A percentile compares a stretch with the other conserved stretches of the same genome.
Conservation (phyloP, 1,139 yeast species). For the Kodamaea suecica region DNA sequence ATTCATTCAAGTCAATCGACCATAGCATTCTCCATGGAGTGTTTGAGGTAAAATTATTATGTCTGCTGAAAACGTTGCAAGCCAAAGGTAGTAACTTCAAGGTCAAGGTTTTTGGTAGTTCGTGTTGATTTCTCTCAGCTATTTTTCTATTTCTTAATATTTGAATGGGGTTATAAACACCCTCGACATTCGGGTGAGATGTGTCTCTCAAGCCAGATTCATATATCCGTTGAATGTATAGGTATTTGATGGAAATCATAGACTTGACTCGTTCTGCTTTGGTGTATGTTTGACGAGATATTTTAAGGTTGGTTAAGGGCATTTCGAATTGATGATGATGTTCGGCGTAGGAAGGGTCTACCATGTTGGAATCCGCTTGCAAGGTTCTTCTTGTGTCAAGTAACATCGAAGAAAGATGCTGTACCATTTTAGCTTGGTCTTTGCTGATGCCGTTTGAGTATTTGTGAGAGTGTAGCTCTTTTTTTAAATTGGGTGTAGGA, state of each 20-base stretch:
- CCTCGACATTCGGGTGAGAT: conserved; percentile 53
- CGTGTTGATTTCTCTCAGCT: conserved; percentile 34
- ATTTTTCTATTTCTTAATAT: conserved; percentile 67
- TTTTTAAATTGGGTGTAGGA: too few relatives aligned
- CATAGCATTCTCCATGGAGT: conserved; percentile 47
- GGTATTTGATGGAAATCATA: conserved; percentile 50
- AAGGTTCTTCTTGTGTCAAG: conserved; percentile 43
- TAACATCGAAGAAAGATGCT: conserved; percentile 41
- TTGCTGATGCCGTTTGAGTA: conserved; percentile 4
- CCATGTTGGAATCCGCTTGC: conserved; percentile 41
- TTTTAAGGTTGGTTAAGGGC: conserved; percentile 11
- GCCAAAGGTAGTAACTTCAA: conserved; percentile 47
- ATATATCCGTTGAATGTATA: conserved; percentile 41
- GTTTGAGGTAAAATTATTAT: conserved; percentile 26
- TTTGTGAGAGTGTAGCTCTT: too few relatives aligned
- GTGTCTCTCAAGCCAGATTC: conserved; percentile 12
- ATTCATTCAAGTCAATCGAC: conserved; percentile 68
- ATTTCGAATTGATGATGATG: conserved; percentile 12
- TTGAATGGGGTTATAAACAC: conserved; percentile 78
- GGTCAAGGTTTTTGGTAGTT: conserved; percentile 28
- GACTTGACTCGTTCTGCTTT: conserved; percentile 55
- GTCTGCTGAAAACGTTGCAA: conserved; percentile 51
- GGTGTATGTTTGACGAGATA: conserved; percentile 39
- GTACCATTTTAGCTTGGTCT: conserved; percentile 33
- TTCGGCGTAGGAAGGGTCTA: conserved; percentile 23